Evolutionary conservation across 2,329 filamentous ascomycete genomes (phyloP), one percentile per base, ranked within the genome.

Genomic region (Rutstroemia sydowiana): DNA sequence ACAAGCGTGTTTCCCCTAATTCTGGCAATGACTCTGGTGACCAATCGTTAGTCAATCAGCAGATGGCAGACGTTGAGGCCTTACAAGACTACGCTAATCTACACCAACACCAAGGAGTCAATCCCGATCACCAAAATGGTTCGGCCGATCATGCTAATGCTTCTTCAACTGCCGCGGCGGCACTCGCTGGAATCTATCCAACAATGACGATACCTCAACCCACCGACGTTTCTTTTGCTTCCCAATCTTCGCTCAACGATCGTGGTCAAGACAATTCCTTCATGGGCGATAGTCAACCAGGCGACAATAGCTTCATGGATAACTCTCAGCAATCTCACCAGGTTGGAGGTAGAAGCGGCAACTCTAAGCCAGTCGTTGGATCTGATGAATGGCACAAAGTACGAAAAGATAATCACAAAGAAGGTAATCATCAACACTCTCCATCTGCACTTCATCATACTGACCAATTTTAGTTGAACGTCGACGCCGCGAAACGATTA

Each of bases 371-470:
- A 7, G 81, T 85, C 6, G 93, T 97, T n/a, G 93, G 93, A 2
- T 93, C 90, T 2, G 89, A 95, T 49, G 92, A 97, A 70, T 98
- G 93, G 93, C 93, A 98, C 69, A 95, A 95, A 69, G 84, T 95
- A 63, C 83, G 93, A 56, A 93, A 95, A 67, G 92, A 97, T 65
- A 98, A 97, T 59, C 93, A 98, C 73, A 98, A 98, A 79, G 92
- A 97, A 77, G 93, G 92, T 93, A 71, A 65, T 79, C 67, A 45
- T 14, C 7, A 30, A 30, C 13, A 37, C 5, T 45, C 2, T 18
- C 34, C 4, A n/a, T 26, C 18, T 63, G 16, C 8, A 7, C 8
- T n/a, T 39, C 39, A 63, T 49, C 61, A 52, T 44, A 13, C 40
- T 57, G 66, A 63, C 69, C 60, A 55, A 60, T 44, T 60, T 23